phyloP scores from a whole-genome alignment of 805 yeast species.

The Blastobotrys parvus region DNA sequence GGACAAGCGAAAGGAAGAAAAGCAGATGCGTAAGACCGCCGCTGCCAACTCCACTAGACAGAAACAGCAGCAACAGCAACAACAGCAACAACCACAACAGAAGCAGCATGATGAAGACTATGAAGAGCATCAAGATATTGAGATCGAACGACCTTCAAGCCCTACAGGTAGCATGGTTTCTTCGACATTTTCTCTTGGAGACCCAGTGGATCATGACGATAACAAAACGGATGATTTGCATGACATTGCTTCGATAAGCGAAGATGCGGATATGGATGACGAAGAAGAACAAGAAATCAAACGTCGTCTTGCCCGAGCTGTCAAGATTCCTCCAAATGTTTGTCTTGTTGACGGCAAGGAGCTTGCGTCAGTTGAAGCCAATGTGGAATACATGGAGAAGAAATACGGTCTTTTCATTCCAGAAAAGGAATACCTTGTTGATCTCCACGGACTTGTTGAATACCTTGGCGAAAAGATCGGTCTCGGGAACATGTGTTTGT shows the following conservation, averaged over 20 bases:
- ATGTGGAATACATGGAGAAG: constrained; percentile 68
- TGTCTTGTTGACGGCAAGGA: constrained; percentile 39
- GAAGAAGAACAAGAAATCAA: constrained; percentile 21
- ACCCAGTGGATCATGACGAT: constrained; percentile 13
- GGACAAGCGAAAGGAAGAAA: constrained; percentile 28
- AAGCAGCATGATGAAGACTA: background rate
- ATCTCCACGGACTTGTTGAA: constrained; percentile 61
- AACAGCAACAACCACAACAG: constrained; percentile 12
- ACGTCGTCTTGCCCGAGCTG: constrained; percentile 10
- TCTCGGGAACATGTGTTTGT: constrained; percentile 73
- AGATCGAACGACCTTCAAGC: constrained; percentile 3
- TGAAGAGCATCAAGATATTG: background rate
- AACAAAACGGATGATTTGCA: background rate
- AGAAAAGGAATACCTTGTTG: constrained; percentile 59
- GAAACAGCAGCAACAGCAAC: background rate
- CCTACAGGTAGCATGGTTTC: constrained; percentile 11
- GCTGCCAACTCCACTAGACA: background rate
- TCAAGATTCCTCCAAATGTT: constrained; percentile 27
- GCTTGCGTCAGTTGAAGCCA: constrained; percentile 46
- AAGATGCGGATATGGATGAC: constrained; percentile 13
- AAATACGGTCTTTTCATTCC: constrained; percentile 85
- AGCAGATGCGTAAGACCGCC: constrained; percentile 14
- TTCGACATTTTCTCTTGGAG: constrained; percentile 21
- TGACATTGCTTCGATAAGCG: background rate
- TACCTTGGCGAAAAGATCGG: constrained; percentile 77